Percentiles rank a stretch among this genome's conserved stretches.
Conservation (phyloP, 345 rosid genomes). For the Lumnitzera racemosa region DNA sequence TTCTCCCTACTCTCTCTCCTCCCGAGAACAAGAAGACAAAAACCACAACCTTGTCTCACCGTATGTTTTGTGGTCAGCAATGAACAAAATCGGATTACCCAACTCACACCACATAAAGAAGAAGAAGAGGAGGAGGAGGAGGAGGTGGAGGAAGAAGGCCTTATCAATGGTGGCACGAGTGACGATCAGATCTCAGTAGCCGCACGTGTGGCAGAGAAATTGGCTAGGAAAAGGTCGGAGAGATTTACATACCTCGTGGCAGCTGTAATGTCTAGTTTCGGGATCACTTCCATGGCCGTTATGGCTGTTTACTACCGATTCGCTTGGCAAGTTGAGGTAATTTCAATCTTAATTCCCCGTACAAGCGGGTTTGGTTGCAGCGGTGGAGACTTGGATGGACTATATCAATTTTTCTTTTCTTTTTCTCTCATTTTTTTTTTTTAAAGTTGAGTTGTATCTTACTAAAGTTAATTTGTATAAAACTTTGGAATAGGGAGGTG, state of each 20-base stretch:
- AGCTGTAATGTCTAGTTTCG: slow-evolving; percentile 81
- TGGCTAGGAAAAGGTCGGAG: slow-evolving; percentile 67
- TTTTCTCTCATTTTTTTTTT: no score
- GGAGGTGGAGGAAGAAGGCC: slow-evolving; percentile 11
- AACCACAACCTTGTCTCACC: slow-evolving; percentile 10
- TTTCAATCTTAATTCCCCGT: neutral
- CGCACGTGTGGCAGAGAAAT: slow-evolving; percentile 36
- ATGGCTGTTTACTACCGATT: slow-evolving; percentile 86
- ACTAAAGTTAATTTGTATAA: neutral
- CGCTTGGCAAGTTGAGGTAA: slow-evolving; percentile 86
- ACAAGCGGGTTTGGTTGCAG: no score
- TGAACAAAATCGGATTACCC: slow-evolving; percentile 36
- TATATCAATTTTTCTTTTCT: no score
- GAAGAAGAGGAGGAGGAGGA: no score
- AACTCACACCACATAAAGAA: neutral
- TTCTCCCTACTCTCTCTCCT: slow-evolving; percentile 1
- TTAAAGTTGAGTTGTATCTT: neutral
- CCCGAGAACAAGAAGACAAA: neutral
- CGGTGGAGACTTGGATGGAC: no score
- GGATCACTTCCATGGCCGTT: slow-evolving; percentile 74
- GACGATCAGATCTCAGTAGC: slow-evolving; percentile 20
- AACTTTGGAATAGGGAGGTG: slow-evolving; percentile 46
- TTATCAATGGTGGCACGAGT: neutral
- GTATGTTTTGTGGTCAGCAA: slow-evolving; percentile 52
- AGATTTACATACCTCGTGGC: slow-evolving; percentile 73